phyloP scores from a whole-genome alignment of 1,139 yeast species.

The Hanseniaspora uvarum region DNA sequence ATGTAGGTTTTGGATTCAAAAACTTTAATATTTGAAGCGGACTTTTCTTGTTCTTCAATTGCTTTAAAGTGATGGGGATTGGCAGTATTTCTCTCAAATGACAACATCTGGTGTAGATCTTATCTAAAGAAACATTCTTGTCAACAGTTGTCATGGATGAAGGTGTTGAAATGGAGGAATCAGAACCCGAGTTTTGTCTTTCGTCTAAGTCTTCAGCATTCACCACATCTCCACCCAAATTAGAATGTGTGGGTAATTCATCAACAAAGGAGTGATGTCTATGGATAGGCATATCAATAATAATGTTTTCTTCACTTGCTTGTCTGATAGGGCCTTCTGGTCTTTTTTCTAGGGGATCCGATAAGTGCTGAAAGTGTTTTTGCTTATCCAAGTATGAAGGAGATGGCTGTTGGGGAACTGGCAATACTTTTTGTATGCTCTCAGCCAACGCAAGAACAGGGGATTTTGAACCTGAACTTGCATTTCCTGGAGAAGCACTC shows the following conservation, averaged over 20 bases:
- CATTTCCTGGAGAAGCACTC: neutral
- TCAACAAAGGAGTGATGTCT: constrained; percentile 39
- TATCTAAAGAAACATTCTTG: constrained; percentile 44
- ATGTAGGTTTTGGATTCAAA: constrained; percentile 81
- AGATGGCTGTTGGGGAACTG: constrained; percentile 13
- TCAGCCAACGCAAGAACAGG: constrained; percentile 13
- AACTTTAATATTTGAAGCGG: constrained; percentile 71
- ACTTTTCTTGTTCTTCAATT: constrained; percentile 50
- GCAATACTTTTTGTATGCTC: constrained; percentile 12
- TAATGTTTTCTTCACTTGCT: constrained; percentile 28
- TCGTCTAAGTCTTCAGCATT: constrained; percentile 21
- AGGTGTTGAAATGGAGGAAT: neutral
- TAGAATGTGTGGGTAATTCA: constrained; percentile 30
- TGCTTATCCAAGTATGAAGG: neutral
- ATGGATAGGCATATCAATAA: constrained; percentile 57
- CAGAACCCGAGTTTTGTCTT: constrained; percentile 22
- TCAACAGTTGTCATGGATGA: constrained; percentile 20
- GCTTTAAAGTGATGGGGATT: constrained; percentile 66
- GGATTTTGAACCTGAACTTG: constrained; percentile 1
- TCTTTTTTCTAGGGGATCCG: constrained; percentile 12
- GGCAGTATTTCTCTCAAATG: constrained; percentile 65
- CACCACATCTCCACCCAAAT: constrained; percentile 36
- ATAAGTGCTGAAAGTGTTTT: neutral
- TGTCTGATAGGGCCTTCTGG: constrained; percentile 25
- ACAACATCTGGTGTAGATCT: constrained; percentile 64